Conservation (phyloP, 805 yeast genomes). For the Saccharomycopsis fermentans region DNA sequence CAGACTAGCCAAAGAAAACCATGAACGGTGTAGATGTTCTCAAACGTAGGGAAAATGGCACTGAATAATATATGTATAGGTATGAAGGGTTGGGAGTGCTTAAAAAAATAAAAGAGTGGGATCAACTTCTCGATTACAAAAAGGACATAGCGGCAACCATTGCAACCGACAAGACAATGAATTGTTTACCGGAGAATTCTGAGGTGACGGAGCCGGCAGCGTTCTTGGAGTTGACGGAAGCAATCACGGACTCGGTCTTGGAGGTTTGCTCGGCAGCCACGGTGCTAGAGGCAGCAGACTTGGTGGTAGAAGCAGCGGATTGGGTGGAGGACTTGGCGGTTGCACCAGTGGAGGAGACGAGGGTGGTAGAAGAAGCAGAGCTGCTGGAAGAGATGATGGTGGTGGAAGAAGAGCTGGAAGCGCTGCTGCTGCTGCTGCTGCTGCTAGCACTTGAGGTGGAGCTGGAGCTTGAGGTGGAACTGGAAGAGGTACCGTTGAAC, state of each 20-base stretch:
- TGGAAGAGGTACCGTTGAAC: constrained; percentile 22
- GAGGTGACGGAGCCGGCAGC: background rate
- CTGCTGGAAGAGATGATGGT: background rate
- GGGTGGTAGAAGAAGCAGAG: background rate
- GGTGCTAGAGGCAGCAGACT: background rate
- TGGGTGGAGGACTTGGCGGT: background rate
- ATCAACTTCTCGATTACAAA: background rate
- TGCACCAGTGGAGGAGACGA: background rate
- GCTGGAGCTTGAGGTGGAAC: constrained; percentile 8
- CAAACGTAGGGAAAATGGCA: too few relatives aligned
- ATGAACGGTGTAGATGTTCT: too few relatives aligned
- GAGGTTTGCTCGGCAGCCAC: background rate
- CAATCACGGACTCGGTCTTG: background rate
- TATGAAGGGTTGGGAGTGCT: background rate
- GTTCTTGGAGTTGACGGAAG: background rate
- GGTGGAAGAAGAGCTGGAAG: constrained; percentile 16
- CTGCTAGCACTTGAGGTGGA: constrained; percentile 11
- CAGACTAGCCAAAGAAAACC: too few relatives aligned
- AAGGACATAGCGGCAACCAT: background rate
- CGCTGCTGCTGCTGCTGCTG: constrained; percentile 2
- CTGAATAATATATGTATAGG: too few relatives aligned
- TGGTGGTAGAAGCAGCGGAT: background rate
- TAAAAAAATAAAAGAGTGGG: background rate
- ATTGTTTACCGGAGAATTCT: background rate
- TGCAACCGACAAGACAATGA: background rate